Conservation (phyloP, 169 alveolate species). For the Cryptosporidium tyzzeri region DNA sequence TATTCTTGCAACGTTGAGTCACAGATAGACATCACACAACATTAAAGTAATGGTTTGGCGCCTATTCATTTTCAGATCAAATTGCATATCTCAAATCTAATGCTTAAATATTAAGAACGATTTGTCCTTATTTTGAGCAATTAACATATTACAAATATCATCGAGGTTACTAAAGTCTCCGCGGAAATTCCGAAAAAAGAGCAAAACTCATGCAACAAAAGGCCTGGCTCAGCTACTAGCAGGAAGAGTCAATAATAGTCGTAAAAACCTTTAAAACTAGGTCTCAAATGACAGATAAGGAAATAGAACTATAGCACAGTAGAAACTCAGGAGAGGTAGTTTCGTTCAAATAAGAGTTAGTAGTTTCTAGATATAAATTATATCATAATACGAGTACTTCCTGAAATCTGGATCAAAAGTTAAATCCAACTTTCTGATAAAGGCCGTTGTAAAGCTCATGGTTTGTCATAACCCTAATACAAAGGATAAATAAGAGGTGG, state of each 20-base stretch:
- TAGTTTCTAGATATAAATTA: constrained; percentile 21
- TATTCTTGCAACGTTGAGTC: constrained; percentile 8
- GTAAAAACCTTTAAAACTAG: neutral
- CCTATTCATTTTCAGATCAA: constrained; percentile 43
- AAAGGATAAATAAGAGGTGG: neutral
- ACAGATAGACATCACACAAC: constrained; percentile 68
- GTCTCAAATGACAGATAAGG: neutral
- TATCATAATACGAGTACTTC: constrained; percentile 8
- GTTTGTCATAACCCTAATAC: neutral
- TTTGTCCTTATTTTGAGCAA: neutral
- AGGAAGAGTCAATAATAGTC: neutral
- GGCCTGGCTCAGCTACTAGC: neutral
- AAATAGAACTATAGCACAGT: neutral
- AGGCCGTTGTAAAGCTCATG: neutral
- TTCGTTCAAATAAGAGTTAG: constrained; percentile 3
- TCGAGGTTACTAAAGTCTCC: neutral
- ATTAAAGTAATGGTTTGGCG: constrained; percentile 46
- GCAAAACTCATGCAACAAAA: neutral
- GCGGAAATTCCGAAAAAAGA: neutral
- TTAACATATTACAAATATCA: neutral
- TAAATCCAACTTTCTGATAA: neutral
- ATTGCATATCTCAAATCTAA: neutral
- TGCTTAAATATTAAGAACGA: no score
- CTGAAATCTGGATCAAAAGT: neutral
- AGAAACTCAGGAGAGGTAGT: neutral